Evolutionary conservation across 169 alveolate genomes (phyloP).

Genomic region (Plasmodium chabaudi): DNA sequence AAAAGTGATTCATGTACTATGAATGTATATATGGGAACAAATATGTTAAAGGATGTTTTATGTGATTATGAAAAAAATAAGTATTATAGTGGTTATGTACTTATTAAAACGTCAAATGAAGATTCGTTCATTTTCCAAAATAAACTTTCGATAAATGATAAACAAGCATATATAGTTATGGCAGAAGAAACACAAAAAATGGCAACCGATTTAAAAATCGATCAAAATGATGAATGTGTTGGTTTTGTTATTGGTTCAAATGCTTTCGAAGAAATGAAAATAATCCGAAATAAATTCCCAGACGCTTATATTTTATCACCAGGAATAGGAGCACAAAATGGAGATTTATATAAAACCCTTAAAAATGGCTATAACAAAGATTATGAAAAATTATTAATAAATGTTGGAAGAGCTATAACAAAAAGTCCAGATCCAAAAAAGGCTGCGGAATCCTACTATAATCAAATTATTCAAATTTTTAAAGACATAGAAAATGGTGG

Average conservation of each 20-base stretch:
- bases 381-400: constrained; percentile 42
- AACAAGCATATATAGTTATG: constrained; percentile 79
- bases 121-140: constrained; percentile 81
- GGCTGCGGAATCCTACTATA: constrained; percentile 24
- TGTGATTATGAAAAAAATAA: constrained; percentile 62
- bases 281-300: constrained; percentile 77
- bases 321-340: constrained; percentile 87
- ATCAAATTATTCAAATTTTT: constrained; percentile 50
- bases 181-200: constrained; percentile 78
- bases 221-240: constrained; percentile 57
- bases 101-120: constrained; percentile 81
- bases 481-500: not conserved
- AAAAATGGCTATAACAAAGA: constrained; percentile 73
- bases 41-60: constrained; percentile 78
- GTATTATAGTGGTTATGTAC: constrained; percentile 78
- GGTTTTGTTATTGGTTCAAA: constrained; percentile 82
- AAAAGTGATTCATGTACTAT: constrained; percentile 85
- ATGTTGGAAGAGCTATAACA: constrained; percentile 73
- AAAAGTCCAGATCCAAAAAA: constrained; percentile 38
- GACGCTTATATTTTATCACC: constrained; percentile 81
- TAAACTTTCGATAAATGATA: constrained; percentile 42
- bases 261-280: constrained; percentile 80
- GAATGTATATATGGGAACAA: constrained; percentile 84
- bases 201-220: constrained; percentile 30
- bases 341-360: constrained; percentile 78